A percentile compares a stretch with the other conserved stretches of the same genome.
These are phyloP conservation scores for Coniella vitis DNA, from an alignment of 2,329 filamentous ascomycete species.

Conservation along the genomic window DNA sequence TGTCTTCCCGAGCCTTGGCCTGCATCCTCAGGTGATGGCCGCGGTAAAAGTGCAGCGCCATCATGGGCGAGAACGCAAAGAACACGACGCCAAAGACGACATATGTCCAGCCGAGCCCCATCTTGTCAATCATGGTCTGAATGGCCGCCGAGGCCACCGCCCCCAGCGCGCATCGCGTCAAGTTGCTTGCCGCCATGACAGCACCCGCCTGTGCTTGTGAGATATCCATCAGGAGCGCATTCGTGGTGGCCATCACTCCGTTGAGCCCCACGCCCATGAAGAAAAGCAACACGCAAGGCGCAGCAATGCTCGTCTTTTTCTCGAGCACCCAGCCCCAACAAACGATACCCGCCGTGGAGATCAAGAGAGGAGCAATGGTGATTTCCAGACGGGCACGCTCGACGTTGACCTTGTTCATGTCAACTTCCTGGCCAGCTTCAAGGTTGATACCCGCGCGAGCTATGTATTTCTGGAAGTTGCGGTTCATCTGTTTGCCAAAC, in stretches of 20 bases:
- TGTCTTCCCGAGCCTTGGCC: slow-evolving; percentile 2
- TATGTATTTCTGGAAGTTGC: slow-evolving; percentile 52
- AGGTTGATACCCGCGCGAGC: slow-evolving; percentile 39
- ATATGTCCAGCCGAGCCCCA: slow-evolving; percentile 8
- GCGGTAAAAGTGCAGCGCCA: slow-evolving; percentile 3
- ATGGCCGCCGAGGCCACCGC: slow-evolving; percentile 5
- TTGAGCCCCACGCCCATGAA: slow-evolving; percentile 25
- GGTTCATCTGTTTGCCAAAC: slow-evolving; percentile 49
- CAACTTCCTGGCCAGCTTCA: slow-evolving; percentile 35
- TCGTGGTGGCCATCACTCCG: slow-evolving; percentile 10
- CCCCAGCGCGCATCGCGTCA: slow-evolving; percentile 5
- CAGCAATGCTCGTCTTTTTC: slow-evolving; percentile 30
- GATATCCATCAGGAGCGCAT: slow-evolving; percentile 7
- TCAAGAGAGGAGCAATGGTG: slow-evolving; percentile 32
- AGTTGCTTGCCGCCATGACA: slow-evolving; percentile 8
- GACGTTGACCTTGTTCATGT: slow-evolving; percentile 29
- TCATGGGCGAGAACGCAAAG: slow-evolving; percentile 1
- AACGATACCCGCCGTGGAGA: slow-evolving; percentile 35
- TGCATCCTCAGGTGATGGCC: slow-evolving; percentile 2
- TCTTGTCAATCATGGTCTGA: slow-evolving; percentile 7
- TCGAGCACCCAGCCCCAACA: slow-evolving; percentile 38
- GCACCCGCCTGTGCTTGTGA: slow-evolving; percentile 2
- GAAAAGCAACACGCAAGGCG: slow-evolving; percentile 33
- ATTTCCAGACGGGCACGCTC: slow-evolving; percentile 30
- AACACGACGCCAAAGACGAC: slow-evolving; percentile 4